Evolutionary conservation across 1,284 basidiomycete species (phyloP).

Genomic region (Malassezia nana): DNA sequence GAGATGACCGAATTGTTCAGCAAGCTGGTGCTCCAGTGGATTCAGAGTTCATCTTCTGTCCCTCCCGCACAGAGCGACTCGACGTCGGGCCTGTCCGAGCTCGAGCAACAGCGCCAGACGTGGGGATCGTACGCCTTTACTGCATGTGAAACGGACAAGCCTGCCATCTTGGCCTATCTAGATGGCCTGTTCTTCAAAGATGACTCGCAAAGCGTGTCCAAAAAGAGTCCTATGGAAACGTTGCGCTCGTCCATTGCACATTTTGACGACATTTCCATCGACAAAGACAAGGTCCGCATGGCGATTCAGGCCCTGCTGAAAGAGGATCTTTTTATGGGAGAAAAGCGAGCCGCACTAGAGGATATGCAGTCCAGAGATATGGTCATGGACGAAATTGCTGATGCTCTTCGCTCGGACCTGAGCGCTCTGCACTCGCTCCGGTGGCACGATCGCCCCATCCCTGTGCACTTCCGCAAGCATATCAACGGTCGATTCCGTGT

Average conservation of each 20-base stretch:
- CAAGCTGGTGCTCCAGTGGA: background rate
- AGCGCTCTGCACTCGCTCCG: background rate
- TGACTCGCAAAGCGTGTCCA: background rate
- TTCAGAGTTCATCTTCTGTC: background rate
- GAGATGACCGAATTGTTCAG: background rate
- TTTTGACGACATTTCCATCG: background rate
- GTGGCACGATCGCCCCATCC: background rate
- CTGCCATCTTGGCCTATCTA: background rate
- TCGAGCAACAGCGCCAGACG: background rate
- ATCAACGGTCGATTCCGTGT: constrained; percentile 16
- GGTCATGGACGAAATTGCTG: background rate
- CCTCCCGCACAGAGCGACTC: background rate
- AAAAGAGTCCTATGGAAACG: background rate
- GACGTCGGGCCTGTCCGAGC: background rate
- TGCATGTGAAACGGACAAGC: background rate
- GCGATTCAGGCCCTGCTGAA: background rate
- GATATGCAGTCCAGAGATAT: background rate
- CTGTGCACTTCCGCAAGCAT: constrained; percentile 7
- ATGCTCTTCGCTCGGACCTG: constrained; percentile 2
- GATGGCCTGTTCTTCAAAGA: background rate
- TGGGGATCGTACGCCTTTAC: background rate
- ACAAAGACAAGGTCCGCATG: background rate
- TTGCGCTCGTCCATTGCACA: background rate
- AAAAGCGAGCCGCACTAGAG: constrained; percentile 1
- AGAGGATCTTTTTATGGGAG: background rate